Evolutionary conservation across 1,284 basidiomycete genomes (phyloP).

Genomic region (Ceratobasidium sp.): DNA sequence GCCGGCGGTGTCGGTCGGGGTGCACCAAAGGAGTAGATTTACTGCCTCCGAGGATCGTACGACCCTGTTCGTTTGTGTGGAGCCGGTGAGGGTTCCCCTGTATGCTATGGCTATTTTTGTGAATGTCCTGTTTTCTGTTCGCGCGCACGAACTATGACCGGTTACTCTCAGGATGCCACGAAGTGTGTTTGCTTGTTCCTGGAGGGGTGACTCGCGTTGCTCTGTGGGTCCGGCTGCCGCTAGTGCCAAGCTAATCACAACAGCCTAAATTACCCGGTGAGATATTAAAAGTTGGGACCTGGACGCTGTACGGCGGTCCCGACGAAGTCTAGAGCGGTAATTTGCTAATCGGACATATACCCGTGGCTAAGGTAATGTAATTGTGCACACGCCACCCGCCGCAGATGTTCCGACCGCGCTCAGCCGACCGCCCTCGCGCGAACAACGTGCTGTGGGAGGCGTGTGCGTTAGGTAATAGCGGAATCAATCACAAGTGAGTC

Average conservation of each 20-base stretch:
- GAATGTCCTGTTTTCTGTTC: constrained; percentile 19
- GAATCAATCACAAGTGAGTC: neutral
- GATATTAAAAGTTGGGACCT: neutral
- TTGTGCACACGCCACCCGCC: constrained; percentile 31
- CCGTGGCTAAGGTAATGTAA: constrained; percentile 24
- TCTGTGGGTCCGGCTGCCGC: neutral
- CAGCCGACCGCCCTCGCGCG: constrained; percentile 19
- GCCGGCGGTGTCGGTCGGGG: constrained; percentile 85
- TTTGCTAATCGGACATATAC: neutral
- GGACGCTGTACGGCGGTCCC: neutral
- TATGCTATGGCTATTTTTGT: constrained; percentile 40
- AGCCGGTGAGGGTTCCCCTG: constrained; percentile 20
- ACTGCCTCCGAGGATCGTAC: neutral
- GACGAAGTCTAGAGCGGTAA: neutral
- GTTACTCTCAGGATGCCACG: constrained; percentile 13
- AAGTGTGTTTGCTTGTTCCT: neutral
- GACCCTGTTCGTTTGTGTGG: constrained; percentile 9
- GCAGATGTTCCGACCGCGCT: neutral
- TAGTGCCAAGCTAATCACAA: neutral
- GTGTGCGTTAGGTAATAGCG: constrained; percentile 13
- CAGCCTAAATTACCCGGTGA: neutral
- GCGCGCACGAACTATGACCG: constrained; percentile 14
- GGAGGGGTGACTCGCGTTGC: neutral
- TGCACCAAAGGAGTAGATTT: constrained; percentile 65
- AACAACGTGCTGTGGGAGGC: constrained; percentile 33